These are phyloP conservation scores for Aspergillus fijiensis DNA, from an alignment of 2,329 filamentous ascomycete genomes.

Conservation along the genomic window DNA sequence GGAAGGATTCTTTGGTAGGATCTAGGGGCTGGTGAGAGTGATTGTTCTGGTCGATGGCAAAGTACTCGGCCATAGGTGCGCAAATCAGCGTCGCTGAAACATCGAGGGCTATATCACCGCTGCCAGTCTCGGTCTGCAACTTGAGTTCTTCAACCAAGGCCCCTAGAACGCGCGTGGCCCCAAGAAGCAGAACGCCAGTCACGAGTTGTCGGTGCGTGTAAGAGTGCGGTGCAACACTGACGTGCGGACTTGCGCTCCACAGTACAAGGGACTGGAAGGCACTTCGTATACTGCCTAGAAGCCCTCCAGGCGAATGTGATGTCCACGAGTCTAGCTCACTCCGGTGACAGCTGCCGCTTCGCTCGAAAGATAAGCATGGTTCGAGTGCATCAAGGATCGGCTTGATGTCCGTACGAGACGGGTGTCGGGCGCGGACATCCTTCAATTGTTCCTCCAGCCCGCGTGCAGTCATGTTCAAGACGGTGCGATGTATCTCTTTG, in stretches of 20 bases:
- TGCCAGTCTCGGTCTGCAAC: slow-evolving; percentile 41
- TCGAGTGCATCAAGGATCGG: slow-evolving; percentile 54
- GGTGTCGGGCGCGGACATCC: slow-evolving; percentile 50
- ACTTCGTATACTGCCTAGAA: slow-evolving; percentile 50
- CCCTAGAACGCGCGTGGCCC: slow-evolving; percentile 39
- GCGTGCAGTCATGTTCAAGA: slow-evolving; percentile 57
- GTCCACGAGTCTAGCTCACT: slow-evolving; percentile 56
- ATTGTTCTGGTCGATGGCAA: slow-evolving; percentile 38
- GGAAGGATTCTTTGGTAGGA: slow-evolving; percentile 32
- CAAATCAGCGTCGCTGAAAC: slow-evolving; percentile 45
- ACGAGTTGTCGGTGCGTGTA: slow-evolving; percentile 58
- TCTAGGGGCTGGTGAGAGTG: slow-evolving; percentile 33
- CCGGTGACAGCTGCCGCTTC: slow-evolving; percentile 46
- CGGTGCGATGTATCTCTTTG: slow-evolving; percentile 59
- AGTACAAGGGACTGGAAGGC: slow-evolving; percentile 53
- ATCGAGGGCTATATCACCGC: slow-evolving; percentile 45
- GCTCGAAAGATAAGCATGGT: slow-evolving; percentile 51
- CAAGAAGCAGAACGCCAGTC: slow-evolving; percentile 42
- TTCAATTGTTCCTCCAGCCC: slow-evolving; percentile 54
- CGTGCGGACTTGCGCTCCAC: slow-evolving; percentile 53
- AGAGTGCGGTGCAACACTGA: slow-evolving; percentile 53
- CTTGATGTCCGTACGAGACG: slow-evolving; percentile 53
- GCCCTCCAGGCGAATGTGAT: slow-evolving; percentile 44
- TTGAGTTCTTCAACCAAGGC: slow-evolving; percentile 45
- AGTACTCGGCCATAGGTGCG: slow-evolving; percentile 41